phyloP scores from a whole-genome alignment of 768 basidiomycete species.

The Chalciporus chontae region DNA sequence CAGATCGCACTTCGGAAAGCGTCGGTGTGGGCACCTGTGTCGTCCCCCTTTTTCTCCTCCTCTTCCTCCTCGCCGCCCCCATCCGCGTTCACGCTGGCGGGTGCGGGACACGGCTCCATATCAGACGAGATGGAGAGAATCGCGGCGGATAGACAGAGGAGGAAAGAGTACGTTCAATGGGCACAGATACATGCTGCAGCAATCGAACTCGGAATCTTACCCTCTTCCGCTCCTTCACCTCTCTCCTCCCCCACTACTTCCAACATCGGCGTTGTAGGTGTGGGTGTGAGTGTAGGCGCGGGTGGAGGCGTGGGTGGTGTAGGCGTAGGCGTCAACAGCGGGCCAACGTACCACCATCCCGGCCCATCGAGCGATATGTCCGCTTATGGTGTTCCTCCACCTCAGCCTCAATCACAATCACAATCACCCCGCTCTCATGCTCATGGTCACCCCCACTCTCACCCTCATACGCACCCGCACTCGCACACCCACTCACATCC shows the following conservation, averaged over 20 bases:
- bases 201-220: slow-evolving; percentile 53
- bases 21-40: slow-evolving; percentile 49
- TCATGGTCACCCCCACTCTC: not conserved
- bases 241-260: not conserved
- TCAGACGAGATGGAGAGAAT: slow-evolving; percentile 64
- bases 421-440: not conserved
- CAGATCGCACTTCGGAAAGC: slow-evolving; percentile 58
- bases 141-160: slow-evolving; percentile 53
- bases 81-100: too few species aligned
- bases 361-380: slow-evolving; percentile 13
- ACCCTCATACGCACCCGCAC: not conserved
- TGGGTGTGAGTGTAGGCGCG: not conserved
- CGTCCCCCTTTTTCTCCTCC: not conserved
- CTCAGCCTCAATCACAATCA: not conserved
- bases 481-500: not conserved
- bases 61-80: too few species aligned
- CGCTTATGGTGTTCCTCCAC: not conserved
- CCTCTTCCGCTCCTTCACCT: not conserved
- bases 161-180: slow-evolving; percentile 66
- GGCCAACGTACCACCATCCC: slow-evolving; percentile 26
- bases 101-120: slow-evolving; percentile 32
- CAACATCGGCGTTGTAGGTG: not conserved
- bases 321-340: slow-evolving; percentile 6
- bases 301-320: not conserved
- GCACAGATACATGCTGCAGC: slow-evolving; percentile 64